Percentiles rank a stretch among this genome's conserved stretches.
Conservation (phyloP, 192 early-diverging fungal species). For the Ramicandelaber brevisporus region DNA sequence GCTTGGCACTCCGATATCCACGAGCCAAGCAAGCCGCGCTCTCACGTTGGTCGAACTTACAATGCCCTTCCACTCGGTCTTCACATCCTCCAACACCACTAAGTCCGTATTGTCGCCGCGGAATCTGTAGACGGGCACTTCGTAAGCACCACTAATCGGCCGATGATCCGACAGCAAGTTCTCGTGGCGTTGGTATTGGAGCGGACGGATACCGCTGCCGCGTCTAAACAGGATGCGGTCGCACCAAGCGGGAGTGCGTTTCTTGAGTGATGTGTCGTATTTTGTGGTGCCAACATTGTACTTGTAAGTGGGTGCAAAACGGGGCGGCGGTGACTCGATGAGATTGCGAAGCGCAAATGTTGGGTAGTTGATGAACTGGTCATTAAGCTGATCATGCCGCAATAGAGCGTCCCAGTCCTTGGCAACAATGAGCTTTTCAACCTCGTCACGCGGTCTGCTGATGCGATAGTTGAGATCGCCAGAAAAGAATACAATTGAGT, state of each 20-base stretch:
- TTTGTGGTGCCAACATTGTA: conserved; percentile 61
- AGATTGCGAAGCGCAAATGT: conserved; percentile 54
- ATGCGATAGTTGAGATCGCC: conserved; percentile 96
- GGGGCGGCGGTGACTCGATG: conserved; percentile 42
- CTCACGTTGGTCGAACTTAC: no score
- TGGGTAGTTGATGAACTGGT: conserved; percentile 22
- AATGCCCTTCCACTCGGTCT: no score
- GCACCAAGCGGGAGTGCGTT: conserved; percentile 83
- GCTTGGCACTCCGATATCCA: no score
- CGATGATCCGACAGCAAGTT: no score
- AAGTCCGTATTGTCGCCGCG: no score
- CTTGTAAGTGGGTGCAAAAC: conserved; percentile 93
- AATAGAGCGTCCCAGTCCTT: conserved; percentile 29
- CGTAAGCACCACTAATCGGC: no score
- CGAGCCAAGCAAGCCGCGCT: no score
- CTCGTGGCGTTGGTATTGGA: background rate
- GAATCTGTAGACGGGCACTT: no score
- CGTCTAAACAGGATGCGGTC: conserved; percentile 63
- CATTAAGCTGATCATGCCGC: conserved; percentile 33
- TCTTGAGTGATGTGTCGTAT: conserved; percentile 88
- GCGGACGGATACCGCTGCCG: conserved; percentile 3
- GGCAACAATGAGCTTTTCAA: conserved; percentile 21
- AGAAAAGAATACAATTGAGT: conserved; percentile 43
- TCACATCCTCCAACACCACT: no score
- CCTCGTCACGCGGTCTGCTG: conserved; percentile 35